Conservation (phyloP, 2,329 filamentous ascomycete genomes). For the Eutypa lata region DNA sequence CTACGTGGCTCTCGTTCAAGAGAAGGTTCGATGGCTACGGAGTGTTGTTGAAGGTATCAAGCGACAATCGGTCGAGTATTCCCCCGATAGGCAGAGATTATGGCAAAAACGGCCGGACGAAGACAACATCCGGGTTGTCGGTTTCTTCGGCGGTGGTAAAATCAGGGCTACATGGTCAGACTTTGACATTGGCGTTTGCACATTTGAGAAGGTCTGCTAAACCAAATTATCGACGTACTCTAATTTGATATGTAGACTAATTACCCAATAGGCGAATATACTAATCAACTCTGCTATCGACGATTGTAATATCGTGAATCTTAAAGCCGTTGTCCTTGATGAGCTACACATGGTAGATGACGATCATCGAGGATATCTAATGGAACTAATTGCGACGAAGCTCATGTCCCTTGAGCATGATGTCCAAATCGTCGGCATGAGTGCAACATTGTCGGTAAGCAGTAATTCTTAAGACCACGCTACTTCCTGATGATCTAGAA, state of each 20-base stretch:
- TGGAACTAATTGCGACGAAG: conserved; percentile 73
- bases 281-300: conserved; percentile 72
- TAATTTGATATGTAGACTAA: conserved; percentile 13
- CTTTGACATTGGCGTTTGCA: conserved; percentile 76
- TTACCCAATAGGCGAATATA: conserved; percentile 59
- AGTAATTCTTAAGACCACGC: background rate
- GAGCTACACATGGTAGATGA: conserved; percentile 83
- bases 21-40: conserved; percentile 73
- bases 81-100: conserved; percentile 35
- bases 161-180: conserved; percentile 66
- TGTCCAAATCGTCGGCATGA: conserved; percentile 76
- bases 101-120: conserved; percentile 56
- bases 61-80: conserved; percentile 31
- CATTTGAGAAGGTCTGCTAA: conserved; percentile 65
- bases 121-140: conserved; percentile 61
- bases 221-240: conserved; percentile 1
- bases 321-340: conserved; percentile 69
- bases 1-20: conserved; percentile 76
- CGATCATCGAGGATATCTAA: conserved; percentile 69
- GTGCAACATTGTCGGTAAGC: conserved; percentile 69
- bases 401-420: conserved; percentile 64
- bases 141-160: conserved; percentile 73
- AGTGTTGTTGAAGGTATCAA: conserved; percentile 60
- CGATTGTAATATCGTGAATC: conserved; percentile 61
- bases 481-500: background rate